Conservation (phyloP, 2,329 filamentous ascomycete genomes). For the Drechslerella stenobrocha region DNA sequence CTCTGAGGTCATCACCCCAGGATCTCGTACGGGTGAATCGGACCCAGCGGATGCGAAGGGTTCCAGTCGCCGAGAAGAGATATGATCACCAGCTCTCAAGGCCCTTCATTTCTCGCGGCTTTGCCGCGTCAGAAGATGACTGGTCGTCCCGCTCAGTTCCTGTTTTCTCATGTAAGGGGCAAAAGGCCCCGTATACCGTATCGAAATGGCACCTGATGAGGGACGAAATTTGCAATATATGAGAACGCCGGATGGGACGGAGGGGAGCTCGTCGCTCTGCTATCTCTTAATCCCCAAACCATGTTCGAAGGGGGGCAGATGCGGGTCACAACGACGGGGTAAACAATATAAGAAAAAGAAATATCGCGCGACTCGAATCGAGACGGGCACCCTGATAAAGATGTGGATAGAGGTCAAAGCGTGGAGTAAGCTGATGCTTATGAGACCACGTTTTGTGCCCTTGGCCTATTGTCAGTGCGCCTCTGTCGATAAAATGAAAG, state of each 20-base stretch:
- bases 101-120: background rate
- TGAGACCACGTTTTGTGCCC: constrained; percentile 48
- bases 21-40: constrained; percentile 24
- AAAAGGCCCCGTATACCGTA: constrained; percentile 22
- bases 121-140: constrained; percentile 17
- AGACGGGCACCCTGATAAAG: constrained; percentile 17
- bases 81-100: constrained; percentile 27
- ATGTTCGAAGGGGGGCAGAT: constrained; percentile 29
- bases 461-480: constrained; percentile 14
- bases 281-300: constrained; percentile 42
- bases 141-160: constrained; percentile 40
- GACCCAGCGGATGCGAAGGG: constrained; percentile 30
- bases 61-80: constrained; percentile 14
- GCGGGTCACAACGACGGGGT: constrained; percentile 19
- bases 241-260: background rate
- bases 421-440: constrained; percentile 15
- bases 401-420: constrained; percentile 39
- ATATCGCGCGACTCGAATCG: constrained; percentile 1
- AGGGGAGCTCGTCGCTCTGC: constrained; percentile 30
- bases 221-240: constrained; percentile 5
- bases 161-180: constrained; percentile 49
- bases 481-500: background rate
- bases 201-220: constrained; percentile 36
- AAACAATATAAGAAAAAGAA: constrained; percentile 20
- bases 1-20: background rate